These are phyloP conservation scores for Apophysomyces ossiformis DNA, from an alignment of 371 early-diverging fungal species.

Conservation along the genomic window DNA sequence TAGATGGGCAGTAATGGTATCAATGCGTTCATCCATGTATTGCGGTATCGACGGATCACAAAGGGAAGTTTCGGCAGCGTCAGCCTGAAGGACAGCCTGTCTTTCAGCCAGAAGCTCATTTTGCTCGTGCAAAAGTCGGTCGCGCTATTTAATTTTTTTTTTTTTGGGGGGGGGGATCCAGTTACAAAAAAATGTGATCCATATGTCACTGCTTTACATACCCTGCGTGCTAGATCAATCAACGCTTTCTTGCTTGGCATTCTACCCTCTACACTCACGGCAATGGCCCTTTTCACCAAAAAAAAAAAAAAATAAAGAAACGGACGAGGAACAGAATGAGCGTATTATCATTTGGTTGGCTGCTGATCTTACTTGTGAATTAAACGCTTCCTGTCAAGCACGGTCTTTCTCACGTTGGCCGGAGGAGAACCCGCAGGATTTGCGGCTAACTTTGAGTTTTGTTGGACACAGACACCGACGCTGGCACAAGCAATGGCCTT, in stretches of 20 bases:
- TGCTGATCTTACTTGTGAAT: slow-evolving; percentile 18
- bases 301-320: too few relatives aligned
- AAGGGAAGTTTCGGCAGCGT: slow-evolving; percentile 42
- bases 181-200: not conserved
- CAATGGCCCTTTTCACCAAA: slow-evolving; percentile 23
- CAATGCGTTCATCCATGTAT: slow-evolving; percentile 86
- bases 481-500: slow-evolving; percentile 45
- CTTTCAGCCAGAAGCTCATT: slow-evolving; percentile 70
- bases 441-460: slow-evolving; percentile 17
- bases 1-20: slow-evolving; percentile 33
- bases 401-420: slow-evolving; percentile 33
- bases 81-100: slow-evolving; percentile 58
- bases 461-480: slow-evolving; percentile 27
- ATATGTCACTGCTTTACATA: not conserved
- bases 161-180: not conserved
- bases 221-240: slow-evolving; percentile 22
- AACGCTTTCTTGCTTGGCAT: not conserved
- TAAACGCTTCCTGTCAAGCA: slow-evolving; percentile 34
- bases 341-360: not conserved
- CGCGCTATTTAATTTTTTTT: slow-evolving; percentile 37
- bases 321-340: not conserved
- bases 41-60: slow-evolving; percentile 40
- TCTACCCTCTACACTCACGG: slow-evolving; percentile 18
- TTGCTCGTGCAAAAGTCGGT: slow-evolving; percentile 66
- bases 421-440: slow-evolving; percentile 19